phyloP scores from a whole-genome alignment of 495 filamentous ascomycete species.

The Bryoglossum gracile region DNA sequence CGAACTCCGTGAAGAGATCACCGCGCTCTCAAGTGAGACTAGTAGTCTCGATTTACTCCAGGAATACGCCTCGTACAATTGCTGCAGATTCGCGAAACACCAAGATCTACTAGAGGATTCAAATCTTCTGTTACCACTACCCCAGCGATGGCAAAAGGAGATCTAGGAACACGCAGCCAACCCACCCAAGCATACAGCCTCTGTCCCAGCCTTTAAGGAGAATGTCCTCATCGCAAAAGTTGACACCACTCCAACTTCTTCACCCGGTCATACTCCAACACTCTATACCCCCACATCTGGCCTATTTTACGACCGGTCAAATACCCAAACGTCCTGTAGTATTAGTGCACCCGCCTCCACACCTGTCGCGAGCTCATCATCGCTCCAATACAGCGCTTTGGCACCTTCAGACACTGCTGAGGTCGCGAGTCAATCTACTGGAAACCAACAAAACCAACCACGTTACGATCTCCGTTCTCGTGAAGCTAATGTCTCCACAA shows the following conservation, averaged over 20 bases:
- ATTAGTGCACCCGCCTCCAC: not conserved
- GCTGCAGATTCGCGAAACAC: conserved; percentile 6
- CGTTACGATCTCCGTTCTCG: conserved; percentile 5
- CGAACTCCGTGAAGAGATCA: conserved; percentile 6
- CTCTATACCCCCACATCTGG: not conserved
- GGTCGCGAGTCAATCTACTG: not conserved
- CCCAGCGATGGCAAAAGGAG: conserved; percentile 8
- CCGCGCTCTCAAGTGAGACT: not conserved
- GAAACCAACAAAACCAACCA: conserved; percentile 4
- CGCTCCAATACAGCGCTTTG: not conserved
- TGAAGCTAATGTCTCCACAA: not conserved
- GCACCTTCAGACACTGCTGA: not conserved
- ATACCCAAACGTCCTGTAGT: not conserved
- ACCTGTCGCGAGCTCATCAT: not conserved
- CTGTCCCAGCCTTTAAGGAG: not conserved
- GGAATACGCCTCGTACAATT: conserved; percentile 10
- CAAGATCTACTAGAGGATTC: conserved; percentile 7
- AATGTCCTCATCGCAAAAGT: not conserved
- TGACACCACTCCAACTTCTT: not conserved
- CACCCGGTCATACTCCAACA: not conserved
- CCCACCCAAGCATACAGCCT: not conserved
- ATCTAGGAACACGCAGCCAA: conserved; percentile 1
- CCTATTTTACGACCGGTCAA: not conserved
- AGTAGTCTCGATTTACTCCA: conserved; percentile 2
- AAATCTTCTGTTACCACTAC: conserved; percentile 1